Percentiles rank a stretch among this genome's conserved stretches.
Evolutionary conservation across 1,139 yeast species (phyloP).

Genomic region (Sugiyamaella neomexicana): DNA sequence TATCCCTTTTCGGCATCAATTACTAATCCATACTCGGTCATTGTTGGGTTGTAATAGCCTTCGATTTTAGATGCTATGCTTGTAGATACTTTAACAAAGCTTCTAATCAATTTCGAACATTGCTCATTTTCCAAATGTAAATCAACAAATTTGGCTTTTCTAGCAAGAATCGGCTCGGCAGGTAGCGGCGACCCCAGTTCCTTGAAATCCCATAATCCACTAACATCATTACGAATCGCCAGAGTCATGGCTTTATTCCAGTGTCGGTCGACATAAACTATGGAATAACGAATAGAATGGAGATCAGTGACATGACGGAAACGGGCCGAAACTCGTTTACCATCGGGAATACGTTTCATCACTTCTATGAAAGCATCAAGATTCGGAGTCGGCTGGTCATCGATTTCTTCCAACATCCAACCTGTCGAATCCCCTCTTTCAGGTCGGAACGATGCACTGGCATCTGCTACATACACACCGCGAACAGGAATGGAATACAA

Average conservation of each 20-base stretch:
- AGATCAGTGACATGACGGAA: conserved; percentile 80
- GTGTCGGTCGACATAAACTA: conserved; percentile 76
- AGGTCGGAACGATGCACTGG: conserved; percentile 73
- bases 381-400: conserved; percentile 70
- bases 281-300: conserved; percentile 63
- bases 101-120: conserved; percentile 51
- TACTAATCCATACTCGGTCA: conserved; percentile 73
- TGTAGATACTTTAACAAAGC: conserved; percentile 69
- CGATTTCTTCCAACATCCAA: conserved; percentile 77
- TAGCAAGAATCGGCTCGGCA: conserved; percentile 50
- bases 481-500: conserved; percentile 77
- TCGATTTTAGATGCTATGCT: conserved; percentile 70
- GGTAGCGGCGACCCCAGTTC: conserved; percentile 46
- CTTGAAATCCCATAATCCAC: conserved; percentile 87
- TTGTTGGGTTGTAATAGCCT: conserved; percentile 44
- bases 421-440: conserved; percentile 50
- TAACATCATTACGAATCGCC: conserved; percentile 73
- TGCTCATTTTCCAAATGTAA: conserved; percentile 60
- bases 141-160: conserved; percentile 68
- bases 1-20: conserved; percentile 79
- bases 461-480: conserved; percentile 80
- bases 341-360: conserved; percentile 75
- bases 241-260: conserved; percentile 74
- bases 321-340: conserved; percentile 65
- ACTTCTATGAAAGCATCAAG: conserved; percentile 75